Base-by-base conservation (phyloP, 495 filamentous ascomycete genomes). In the Glutinoglossum americanum region DNA sequence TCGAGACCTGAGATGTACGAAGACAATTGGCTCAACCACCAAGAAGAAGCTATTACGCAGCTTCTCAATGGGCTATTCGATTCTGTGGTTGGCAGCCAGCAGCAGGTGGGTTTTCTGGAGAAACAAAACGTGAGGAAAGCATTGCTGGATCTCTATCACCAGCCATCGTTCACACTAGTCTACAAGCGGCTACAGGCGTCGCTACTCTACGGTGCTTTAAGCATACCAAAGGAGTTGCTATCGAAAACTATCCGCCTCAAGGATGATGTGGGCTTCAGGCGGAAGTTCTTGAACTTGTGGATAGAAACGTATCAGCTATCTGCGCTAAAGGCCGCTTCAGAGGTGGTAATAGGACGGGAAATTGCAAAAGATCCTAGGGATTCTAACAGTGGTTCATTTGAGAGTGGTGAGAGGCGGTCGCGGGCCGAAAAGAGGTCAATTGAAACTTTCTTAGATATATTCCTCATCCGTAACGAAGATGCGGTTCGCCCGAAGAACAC, bases 11-110 rank as follows among this genome's bases (percentile, higher is more conserved):
- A 76, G 57, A 69, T 84, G 63, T 84, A 83, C 61, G 79, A 83
- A 61, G 80, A 83, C 23, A 67, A 76, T 51, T 84, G 80, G 81
- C 76, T 84, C 33, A 69, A 68, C 15, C 73, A 82, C 57, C 79
- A 83, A 60, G 81, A 85, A 60, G 69, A 75, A 30, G 74, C 76
- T 13, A 73, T 85, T 30, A 75, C 77, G 4, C 79, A 82, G 60
- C 64, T 83, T 15, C 64, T 78, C 54, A 85, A 85, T 66, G 66
- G 68, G 0, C 63, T 83, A 26, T 75, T 82, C 53, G 66, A 74
- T 4, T 60, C 65, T 23, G 58, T 69, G 0, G 60, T 64, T 49
- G 56, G 62, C 23, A 51, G 45, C 9, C 56, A 54, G 44, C 56
- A 58, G 19, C 32, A 56, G 17, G 62, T 11, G 57, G 54, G 27